These are phyloP conservation scores for Grosmannia penicillata DNA, from an alignment of 2,329 filamentous ascomycete species.

Conservation along the genomic window DNA sequence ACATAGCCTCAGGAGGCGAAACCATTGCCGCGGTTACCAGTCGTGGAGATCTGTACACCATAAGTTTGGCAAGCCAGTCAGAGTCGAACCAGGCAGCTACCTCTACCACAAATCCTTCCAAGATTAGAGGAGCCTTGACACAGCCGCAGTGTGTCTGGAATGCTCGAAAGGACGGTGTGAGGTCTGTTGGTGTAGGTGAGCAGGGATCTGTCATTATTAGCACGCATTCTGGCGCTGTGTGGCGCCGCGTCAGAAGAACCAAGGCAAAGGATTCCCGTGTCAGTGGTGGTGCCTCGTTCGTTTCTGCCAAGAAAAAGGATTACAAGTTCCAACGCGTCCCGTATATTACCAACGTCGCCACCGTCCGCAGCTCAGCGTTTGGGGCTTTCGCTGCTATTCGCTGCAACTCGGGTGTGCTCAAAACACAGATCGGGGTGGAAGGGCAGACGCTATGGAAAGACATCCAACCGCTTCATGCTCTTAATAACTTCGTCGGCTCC, in stretches of 20 bases:
- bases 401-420: slow-evolving; percentile 70
- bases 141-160: slow-evolving; percentile 75
- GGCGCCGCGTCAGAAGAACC: slow-evolving; percentile 69
- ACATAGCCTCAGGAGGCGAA: slow-evolving; percentile 73
- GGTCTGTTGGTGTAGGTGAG: slow-evolving; percentile 77
- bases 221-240: slow-evolving; percentile 83
- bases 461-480: slow-evolving; percentile 52
- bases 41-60: slow-evolving; percentile 76
- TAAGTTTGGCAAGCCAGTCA: slow-evolving; percentile 55
- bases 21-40: slow-evolving; percentile 80
- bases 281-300: slow-evolving; percentile 18
- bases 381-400: slow-evolving; percentile 82
- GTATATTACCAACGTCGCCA: slow-evolving; percentile 69
- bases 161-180: slow-evolving; percentile 70
- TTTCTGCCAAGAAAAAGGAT: slow-evolving; percentile 61
- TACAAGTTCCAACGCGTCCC: slow-evolving; percentile 92
- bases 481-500: slow-evolving; percentile 41
- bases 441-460: slow-evolving; percentile 62
- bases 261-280: slow-evolving; percentile 58
- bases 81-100: slow-evolving; percentile 30
- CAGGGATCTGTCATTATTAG: slow-evolving; percentile 91
- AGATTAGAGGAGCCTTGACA: slow-evolving; percentile 73
- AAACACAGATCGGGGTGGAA: slow-evolving; percentile 51
- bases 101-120: slow-evolving; percentile 84
- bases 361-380: slow-evolving; percentile 75